Conservation (phyloP, 257 asterid species). For the Solanum medicagineum region DNA sequence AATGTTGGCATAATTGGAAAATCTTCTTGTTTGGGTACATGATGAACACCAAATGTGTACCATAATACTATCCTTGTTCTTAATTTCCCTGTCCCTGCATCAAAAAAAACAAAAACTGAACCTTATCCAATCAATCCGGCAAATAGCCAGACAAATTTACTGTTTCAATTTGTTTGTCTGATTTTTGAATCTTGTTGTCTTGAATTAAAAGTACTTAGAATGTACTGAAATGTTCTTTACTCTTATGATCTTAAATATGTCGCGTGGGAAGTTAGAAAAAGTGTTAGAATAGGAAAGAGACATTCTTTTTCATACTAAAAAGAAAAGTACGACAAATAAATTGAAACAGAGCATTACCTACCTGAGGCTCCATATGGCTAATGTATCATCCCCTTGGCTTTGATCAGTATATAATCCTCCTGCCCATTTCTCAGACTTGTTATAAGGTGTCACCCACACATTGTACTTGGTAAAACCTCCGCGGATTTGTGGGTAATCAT, state of each 20-base stretch:
- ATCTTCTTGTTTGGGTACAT: constrained; percentile 52
- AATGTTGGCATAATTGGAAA: constrained; percentile 49
- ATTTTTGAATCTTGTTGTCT: too few relatives aligned
- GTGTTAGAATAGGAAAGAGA: too few relatives aligned
- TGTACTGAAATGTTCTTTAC: too few relatives aligned
- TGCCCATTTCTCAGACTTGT: constrained; percentile 49
- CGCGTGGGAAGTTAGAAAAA: too few relatives aligned
- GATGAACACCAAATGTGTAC: constrained; percentile 55
- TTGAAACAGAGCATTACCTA: constrained; percentile 15
- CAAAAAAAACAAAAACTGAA: neutral
- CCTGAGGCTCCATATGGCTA: constrained; percentile 37
- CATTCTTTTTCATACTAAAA: too few relatives aligned
- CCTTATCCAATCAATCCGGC: neutral
- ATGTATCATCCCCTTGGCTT: constrained; percentile 38
- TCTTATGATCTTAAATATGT: too few relatives aligned
- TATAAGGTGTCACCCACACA: constrained; percentile 46
- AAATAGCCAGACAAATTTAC: too few relatives aligned
- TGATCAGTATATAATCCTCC: constrained; percentile 36
- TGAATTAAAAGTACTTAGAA: too few relatives aligned
- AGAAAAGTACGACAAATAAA: accelerated
- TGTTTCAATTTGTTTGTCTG: too few relatives aligned
- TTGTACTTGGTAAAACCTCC: constrained; percentile 34
- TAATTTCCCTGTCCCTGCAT: constrained; percentile 39
- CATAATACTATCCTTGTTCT: constrained; percentile 51
- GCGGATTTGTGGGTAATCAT: constrained; percentile 31